Evolutionary conservation across 495 filamentous ascomycete species (phyloP).

Genomic region (Podospora didyma): DNA sequence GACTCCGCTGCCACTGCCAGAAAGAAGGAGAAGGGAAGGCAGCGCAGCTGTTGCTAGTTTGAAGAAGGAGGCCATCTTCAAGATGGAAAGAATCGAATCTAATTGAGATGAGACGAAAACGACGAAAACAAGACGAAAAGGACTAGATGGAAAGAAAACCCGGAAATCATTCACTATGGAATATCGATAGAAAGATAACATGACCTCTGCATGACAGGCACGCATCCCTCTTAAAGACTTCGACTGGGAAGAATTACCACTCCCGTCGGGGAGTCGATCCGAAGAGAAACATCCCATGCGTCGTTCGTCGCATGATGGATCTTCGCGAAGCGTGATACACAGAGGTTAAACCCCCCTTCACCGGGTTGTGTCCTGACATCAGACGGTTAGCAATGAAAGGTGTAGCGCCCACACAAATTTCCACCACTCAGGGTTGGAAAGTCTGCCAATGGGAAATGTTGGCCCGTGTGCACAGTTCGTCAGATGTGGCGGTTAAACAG

Average conservation of each 20-base stretch:
- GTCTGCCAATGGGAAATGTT: no score
- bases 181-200: no score
- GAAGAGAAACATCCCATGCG: constrained; percentile 7
- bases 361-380: background rate
- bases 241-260: background rate
- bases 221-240: background rate
- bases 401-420: background rate
- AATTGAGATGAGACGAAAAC: background rate
- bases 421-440: no score
- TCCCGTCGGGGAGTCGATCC: background rate
- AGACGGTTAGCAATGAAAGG: background rate
- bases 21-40: constrained; percentile 5
- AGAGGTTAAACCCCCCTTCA: background rate
- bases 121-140: background rate
- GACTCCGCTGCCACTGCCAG: no score
- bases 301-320: constrained; percentile 7
- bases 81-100: background rate
- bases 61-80: background rate
- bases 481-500: background rate
- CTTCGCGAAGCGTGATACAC: constrained; percentile 1
- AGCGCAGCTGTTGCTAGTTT: constrained; percentile 10
- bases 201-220: no score
- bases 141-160: no score
- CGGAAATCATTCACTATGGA: no score
- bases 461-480: no score